phyloP scores from a whole-genome alignment of 2,329 filamentous ascomycete species.

The Pyricularia grisea region DNA sequence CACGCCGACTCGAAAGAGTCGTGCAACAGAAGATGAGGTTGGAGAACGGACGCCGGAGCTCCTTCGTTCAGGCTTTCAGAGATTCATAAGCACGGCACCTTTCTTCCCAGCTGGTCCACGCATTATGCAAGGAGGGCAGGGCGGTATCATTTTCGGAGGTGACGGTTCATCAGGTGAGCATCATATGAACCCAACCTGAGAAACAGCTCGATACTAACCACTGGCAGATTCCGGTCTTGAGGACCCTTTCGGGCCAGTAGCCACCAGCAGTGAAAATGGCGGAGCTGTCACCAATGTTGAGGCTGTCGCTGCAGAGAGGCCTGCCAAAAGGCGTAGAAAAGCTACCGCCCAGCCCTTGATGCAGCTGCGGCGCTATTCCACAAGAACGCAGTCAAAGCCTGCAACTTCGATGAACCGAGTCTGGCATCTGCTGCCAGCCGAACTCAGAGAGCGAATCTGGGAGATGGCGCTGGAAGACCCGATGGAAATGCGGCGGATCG shows the following conservation, averaged over 20 bases:
- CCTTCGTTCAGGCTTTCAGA: not conserved
- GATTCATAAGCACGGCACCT: not conserved
- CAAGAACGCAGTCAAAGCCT: not conserved
- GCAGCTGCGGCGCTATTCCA: not conserved
- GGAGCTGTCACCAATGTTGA: not conserved
- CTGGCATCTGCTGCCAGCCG: not conserved
- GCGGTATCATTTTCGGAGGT: not conserved
- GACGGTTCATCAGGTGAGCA: not conserved
- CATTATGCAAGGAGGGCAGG: no score
- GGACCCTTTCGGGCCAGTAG: not conserved
- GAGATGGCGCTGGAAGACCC: not conserved
- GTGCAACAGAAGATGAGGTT: not conserved
- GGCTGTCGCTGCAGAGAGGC: not conserved
- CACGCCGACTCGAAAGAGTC: not conserved
- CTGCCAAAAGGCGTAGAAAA: not conserved
- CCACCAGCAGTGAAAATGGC: not conserved
- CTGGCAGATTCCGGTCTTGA: not conserved
- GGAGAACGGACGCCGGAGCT: not conserved
- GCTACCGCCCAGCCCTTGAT: not conserved
- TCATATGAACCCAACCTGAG: not conserved
- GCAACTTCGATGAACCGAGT: not conserved
- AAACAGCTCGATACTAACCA: not conserved
- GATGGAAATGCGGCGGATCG: not conserved
- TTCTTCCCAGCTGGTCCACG: no score
- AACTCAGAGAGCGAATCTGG: constrained; percentile 3